These are phyloP conservation scores for Cutaneotrichosporon cavernicola DNA, from an alignment of 1,284 basidiomycete species.

Conservation along the genomic window DNA sequence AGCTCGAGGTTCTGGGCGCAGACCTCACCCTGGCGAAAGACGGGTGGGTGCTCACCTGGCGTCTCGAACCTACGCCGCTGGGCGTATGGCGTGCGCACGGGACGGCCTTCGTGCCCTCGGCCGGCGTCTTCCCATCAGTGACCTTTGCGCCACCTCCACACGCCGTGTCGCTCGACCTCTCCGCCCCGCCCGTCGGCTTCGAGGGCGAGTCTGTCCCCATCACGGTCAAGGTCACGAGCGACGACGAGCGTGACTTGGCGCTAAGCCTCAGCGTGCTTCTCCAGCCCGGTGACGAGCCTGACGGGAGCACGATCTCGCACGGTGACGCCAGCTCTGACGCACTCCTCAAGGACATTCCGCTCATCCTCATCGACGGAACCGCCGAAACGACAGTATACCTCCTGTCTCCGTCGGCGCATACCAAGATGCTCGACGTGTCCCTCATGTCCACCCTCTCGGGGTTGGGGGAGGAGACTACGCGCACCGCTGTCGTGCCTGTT, in stretches of 20 bases:
- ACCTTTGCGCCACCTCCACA: conserved; percentile 69
- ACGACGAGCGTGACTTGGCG: conserved; percentile 65
- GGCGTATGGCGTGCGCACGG: conserved; percentile 27
- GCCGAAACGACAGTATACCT: conserved; percentile 26
- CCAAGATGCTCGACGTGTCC: conserved; percentile 37
- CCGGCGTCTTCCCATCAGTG: conserved; percentile 11
- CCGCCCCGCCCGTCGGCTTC: conserved; percentile 66
- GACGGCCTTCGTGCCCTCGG: conserved; percentile 22
- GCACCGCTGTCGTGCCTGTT: conserved; percentile 36
- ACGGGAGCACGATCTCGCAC: conserved; percentile 44
- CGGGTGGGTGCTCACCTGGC: conserved; percentile 40
- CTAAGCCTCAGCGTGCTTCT: conserved; percentile 70
- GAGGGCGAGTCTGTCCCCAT: conserved; percentile 75
- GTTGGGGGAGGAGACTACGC: conserved; percentile 29
- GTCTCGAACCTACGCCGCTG: conserved; percentile 24
- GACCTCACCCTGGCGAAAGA: conserved; percentile 32
- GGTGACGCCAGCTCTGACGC: conserved; percentile 24
- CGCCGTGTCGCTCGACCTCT: conserved; percentile 59
- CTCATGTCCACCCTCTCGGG: conserved; percentile 17
- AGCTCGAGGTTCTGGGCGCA: conserved; percentile 33
- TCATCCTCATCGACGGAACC: conserved; percentile 27
- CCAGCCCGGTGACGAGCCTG: conserved; percentile 74
- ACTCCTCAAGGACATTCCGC: conserved; percentile 31
- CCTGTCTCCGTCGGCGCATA: conserved; percentile 18
- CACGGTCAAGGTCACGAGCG: conserved; percentile 59